phyloP scores from a whole-genome alignment of 495 filamentous ascomycete genomes.

The Aspergillus bridgeri region DNA sequence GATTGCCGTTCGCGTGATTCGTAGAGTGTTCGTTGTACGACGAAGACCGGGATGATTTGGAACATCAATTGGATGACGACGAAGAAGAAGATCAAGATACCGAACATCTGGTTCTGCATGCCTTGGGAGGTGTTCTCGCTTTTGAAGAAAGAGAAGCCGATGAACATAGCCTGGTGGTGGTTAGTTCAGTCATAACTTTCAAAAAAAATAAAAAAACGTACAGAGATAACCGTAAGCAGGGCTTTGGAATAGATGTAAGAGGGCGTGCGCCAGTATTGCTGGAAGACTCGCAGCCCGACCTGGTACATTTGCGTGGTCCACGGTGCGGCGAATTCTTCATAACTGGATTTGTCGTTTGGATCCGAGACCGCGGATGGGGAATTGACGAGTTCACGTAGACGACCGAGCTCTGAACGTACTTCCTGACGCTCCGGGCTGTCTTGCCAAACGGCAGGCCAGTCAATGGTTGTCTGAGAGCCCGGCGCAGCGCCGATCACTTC shows the following conservation, averaged over 20 bases:
- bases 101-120: constrained; percentile 79
- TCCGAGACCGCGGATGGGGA: constrained; percentile 8
- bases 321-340: constrained; percentile 28
- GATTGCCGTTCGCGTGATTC: constrained; percentile 75
- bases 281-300: constrained; percentile 33
- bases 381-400: constrained; percentile 55
- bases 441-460: constrained; percentile 75
- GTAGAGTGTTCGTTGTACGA: constrained; percentile 62
- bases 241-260: constrained; percentile 51
- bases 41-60: constrained; percentile 67
- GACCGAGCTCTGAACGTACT: constrained; percentile 45
- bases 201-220: constrained; percentile 81
- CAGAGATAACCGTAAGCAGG: constrained; percentile 42
- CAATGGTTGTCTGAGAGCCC: constrained; percentile 58
- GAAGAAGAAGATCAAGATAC: constrained; percentile 74
- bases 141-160: constrained; percentile 74
- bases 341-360: constrained; percentile 5
- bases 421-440: constrained; percentile 60
- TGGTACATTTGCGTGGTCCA: constrained; percentile 41
- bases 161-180: constrained; percentile 60
- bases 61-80: constrained; percentile 70
- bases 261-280: constrained; percentile 51
- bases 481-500: constrained; percentile 82
- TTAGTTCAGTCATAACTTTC: constrained; percentile 38
- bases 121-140: constrained; percentile 60